phyloP scores from a whole-genome alignment of 768 basidiomycete species.

The Pulveroboletus sp. region DNA sequence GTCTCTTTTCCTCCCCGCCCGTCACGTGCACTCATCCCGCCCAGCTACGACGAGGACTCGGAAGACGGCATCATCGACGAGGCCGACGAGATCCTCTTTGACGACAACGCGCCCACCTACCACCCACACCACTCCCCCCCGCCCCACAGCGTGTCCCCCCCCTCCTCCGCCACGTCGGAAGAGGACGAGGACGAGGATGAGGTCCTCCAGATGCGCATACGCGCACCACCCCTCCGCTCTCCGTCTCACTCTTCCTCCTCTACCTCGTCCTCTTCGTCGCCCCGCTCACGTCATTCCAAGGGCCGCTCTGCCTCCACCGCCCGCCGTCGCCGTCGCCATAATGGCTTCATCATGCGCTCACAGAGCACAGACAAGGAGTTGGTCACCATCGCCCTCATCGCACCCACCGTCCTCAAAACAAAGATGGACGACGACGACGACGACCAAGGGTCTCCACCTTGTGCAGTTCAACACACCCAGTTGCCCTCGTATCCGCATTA shows the following conservation, averaged over 20 bases:
- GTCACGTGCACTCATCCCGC: neutral
- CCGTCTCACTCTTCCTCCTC: conserved; percentile 38
- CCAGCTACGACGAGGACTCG: conserved; percentile 68
- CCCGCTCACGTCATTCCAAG: conserved; percentile 28
- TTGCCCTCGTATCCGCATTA: conserved; percentile 7
- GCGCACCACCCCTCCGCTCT: conserved; percentile 35
- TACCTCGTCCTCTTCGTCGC: conserved; percentile 17
- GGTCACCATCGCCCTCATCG: conserved; percentile 69
- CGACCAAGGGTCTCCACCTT: conserved; percentile 33
- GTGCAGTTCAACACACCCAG: conserved; percentile 11
- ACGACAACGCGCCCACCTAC: conserved; percentile 25
- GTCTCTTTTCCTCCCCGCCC: conserved; percentile 22
- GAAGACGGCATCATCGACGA: conserved; percentile 56
- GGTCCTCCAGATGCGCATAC: conserved; percentile 64
- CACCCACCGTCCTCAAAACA: conserved; percentile 86
- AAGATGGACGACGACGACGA: conserved; percentile 54
- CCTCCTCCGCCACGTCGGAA: conserved; percentile 36
- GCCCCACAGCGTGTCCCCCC: conserved; percentile 19
- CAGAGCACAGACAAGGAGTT: conserved; percentile 45
- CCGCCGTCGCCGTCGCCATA: conserved; percentile 34
- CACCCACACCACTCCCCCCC: conserved; percentile 23
- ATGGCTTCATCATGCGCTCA: conserved; percentile 41
- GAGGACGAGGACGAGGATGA: conserved; percentile 49
- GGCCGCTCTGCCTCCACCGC: conserved; percentile 20
- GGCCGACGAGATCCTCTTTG: conserved; percentile 36